A percentile compares a stretch with the other conserved stretches of the same genome.
Evolutionary conservation across 2,329 filamentous ascomycete species (phyloP).

Genomic region (Elsinoe australis): DNA sequence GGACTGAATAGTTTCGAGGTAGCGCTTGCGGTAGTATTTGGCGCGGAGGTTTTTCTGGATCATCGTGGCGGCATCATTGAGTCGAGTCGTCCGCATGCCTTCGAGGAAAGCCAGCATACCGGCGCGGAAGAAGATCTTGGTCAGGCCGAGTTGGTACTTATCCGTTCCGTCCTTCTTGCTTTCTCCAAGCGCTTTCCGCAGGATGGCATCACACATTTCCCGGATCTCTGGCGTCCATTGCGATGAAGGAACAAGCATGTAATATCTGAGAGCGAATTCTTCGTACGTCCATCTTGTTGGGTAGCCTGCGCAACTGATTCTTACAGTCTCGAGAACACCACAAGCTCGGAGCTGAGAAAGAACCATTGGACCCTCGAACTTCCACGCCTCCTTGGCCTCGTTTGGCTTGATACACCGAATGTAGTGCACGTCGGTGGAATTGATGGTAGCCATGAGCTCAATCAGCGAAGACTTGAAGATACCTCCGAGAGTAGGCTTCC

Average conservation of each 20-base stretch:
- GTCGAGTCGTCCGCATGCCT: conserved; percentile 78
- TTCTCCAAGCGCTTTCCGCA: conserved; percentile 70
- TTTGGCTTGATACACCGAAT: conserved; percentile 99
- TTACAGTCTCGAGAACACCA: conserved; percentile 95
- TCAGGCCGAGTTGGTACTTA: conserved; percentile 95
- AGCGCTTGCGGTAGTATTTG: conserved; percentile 90
- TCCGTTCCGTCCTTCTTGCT: conserved; percentile 62
- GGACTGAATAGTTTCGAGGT: conserved; percentile 75
- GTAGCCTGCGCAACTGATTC: conserved; percentile 95
- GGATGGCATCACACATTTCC: conserved; percentile 85
- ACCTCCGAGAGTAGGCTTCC: conserved; percentile 92
- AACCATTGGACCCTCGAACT: conserved; percentile 98
- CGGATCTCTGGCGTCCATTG: conserved; percentile 92
- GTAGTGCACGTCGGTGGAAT: conserved; percentile 96
- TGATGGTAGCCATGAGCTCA: conserved; percentile 96
- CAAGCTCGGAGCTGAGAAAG: conserved; percentile 93
- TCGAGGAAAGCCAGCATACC: conserved; percentile 98
- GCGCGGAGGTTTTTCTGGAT: conserved; percentile 97
- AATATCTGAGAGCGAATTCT: conserved; percentile 94
- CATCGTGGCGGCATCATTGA: conserved; percentile 92
- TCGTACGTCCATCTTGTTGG: conserved; percentile 98
- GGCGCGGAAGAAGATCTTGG: conserved; percentile 98
- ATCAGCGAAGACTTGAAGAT: conserved; percentile 99
- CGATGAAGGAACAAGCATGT: conserved; percentile 87
- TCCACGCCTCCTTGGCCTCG: conserved; percentile 92